Evolutionary conservation across 2,329 filamentous ascomycete species (phyloP), one percentile per base, ranked within the genome.

Genomic region (Trichoderma afroharzianum): DNA sequence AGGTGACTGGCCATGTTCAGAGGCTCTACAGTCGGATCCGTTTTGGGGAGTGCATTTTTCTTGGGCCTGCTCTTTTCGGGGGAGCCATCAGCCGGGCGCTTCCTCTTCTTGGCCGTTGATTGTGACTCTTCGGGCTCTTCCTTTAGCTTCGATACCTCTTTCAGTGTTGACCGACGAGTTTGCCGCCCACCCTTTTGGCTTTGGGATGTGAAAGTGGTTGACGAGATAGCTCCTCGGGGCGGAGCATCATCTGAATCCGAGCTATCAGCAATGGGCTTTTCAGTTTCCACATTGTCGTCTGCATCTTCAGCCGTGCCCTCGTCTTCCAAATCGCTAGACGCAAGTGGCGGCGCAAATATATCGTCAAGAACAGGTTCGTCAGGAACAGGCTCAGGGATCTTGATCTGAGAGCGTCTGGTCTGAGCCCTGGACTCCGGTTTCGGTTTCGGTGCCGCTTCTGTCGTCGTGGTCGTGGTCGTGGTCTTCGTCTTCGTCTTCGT

Each of bases 171-270:
- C 18, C 28, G 66, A n/a, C 67, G 66, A 43, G n/a, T 32, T 47
- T 21, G 43, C 18, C 55, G 28, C 32, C 30, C 61, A 39, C 67
- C 50, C 2, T 24, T 30, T 15, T 64, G 57, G n/a, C 55, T 39
- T n/a, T 70, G 30, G 24, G 59, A 36, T 3, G 57, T 28, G 57
- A 84, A 85, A 14, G 36, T 71, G n/a, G 80, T 82, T 9, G 73
- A 74, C 47, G 74, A 77, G 30, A 85, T 84, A 66, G 78, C 73
- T 18, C 75, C 80, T 5, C 75, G 73, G n/a, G 72, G 71, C 36
- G 70, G 73, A 30, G 70, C 70, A 26, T 80, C 70, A 26, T 80
- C 76, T 36, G 79, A 76, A 26, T 75, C 77, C 3, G 79, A 80
- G 63, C 76, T 75, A 30, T 76, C 74, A 11, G 72, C 76, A 9